Evolutionary conservation across 164 flowering plant genomes (phyloP), one percentile per base, ranked within the genome.

Genomic region (Taxillus chinensis): DNA sequence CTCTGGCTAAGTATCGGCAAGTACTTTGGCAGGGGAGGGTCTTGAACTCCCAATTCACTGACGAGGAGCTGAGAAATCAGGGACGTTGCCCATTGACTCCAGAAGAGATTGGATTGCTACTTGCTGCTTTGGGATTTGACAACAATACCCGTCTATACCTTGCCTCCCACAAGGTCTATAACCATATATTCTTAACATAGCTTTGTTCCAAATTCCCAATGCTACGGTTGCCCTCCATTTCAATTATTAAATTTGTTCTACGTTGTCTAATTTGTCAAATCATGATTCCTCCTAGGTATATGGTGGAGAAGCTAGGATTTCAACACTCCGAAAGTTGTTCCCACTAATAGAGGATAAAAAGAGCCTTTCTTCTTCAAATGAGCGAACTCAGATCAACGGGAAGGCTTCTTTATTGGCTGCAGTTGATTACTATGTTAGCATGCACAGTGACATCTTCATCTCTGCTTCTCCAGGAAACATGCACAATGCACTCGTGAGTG

Each of bases 381-480:
- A 90, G 62, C 79, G 87, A 13, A 81, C 80, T 40, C 76, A 67
- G 55, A 81, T 87, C 3, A 77, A 82, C 66, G 97, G 95, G 62
- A 93, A 87, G 73, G 99, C 99, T 68, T 93, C 99, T 49, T 57
- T 93, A 62, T 73, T 89, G 41, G 97, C 99, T 65, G 99, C 99
- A 11, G 71, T 93, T 52, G 97, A 93, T 71, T 93, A 93, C 66
- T 82, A 90, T 62, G 90, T 93, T 50, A 77, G 92, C 86, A 82
- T 93, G 90, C 90, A 86, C 51, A 90, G 99, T 65, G 97, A 93
- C 74, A 83, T 93, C 57, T 93, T 93, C 82, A 77, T 93, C 68
- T 93, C 99, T 27, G 99, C 99, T 45, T 93, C 99, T 38, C 99
- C 97, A 0, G 99, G 99, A 62, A 93, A 93, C 62, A 93, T 93